These are phyloP conservation scores for Moelleriella libera DNA, from an alignment of 2,329 filamentous ascomycete species.

Conservation along the genomic window DNA sequence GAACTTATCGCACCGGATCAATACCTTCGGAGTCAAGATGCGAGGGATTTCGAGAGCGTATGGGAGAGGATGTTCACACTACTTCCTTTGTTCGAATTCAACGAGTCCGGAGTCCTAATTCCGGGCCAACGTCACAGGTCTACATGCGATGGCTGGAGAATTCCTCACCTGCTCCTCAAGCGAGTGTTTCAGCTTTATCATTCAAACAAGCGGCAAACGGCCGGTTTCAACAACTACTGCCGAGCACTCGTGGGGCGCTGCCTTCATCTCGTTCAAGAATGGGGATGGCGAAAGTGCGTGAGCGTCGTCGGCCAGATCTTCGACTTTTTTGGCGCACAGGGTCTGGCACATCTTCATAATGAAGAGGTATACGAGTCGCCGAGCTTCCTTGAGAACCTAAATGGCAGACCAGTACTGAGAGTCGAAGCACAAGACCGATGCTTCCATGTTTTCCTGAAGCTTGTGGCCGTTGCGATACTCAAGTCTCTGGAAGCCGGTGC, in stretches of 20 bases:
- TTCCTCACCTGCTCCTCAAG: slow-evolving; percentile 43
- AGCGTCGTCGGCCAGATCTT: slow-evolving; percentile 47
- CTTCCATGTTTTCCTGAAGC: slow-evolving; percentile 55
- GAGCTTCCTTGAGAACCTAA: slow-evolving; percentile 43
- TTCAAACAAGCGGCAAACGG: slow-evolving; percentile 36
- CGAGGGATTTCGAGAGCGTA: slow-evolving; percentile 33
- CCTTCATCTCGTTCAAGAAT: slow-evolving; percentile 47
- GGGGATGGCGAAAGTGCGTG: slow-evolving; percentile 49
- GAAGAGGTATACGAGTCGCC: slow-evolving; percentile 50
- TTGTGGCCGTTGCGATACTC: slow-evolving; percentile 42
- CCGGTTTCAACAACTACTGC: slow-evolving; percentile 53
- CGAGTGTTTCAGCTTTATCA: slow-evolving; percentile 45
- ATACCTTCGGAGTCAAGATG: slow-evolving; percentile 23
- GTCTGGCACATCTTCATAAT: slow-evolving; percentile 47
- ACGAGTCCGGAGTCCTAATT: slow-evolving; percentile 34
- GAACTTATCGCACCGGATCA: slow-evolving; percentile 23
- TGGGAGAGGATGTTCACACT: slow-evolving; percentile 48
- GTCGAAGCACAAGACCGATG: slow-evolving; percentile 43
- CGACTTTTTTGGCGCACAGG: slow-evolving; percentile 52
- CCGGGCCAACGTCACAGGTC: slow-evolving; percentile 15
- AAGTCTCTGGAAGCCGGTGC: slow-evolving; percentile 32
- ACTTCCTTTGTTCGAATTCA: slow-evolving; percentile 47
- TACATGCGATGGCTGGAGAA: slow-evolving; percentile 39
- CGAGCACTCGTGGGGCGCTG: slow-evolving; percentile 45
- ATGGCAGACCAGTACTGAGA: slow-evolving; percentile 27